Evolutionary conservation across 1,139 yeast genomes (phyloP), one percentile per base, ranked within the genome.

Genomic region (Citeromyces hawaiiensis): DNA sequence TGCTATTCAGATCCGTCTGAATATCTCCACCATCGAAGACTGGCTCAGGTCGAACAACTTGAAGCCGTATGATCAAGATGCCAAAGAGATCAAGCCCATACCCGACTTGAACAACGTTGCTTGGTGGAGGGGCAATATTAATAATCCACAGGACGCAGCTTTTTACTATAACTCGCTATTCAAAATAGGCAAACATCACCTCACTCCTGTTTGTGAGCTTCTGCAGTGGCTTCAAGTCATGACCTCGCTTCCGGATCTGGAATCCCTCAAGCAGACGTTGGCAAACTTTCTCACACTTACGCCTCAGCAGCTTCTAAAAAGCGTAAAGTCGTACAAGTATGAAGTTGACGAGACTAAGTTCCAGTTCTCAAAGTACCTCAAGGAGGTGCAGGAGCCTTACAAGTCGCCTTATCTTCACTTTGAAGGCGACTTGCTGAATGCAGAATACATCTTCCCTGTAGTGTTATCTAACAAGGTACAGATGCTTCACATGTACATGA

Each of bases 221-320:
- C 61, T 91, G 43, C 96, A 91, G 56, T 88, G 95, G 87, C 61
- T 88, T 39, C 97, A 91, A 55, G 82, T 91, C 39, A 74, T 87
- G 59, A 76, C 95, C 0, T 68, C 73, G 31, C 55, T 79, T 36
- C 60, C 59, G 15, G 72, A 70, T 44, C 76, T 72, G 40, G 79
- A 66, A 51, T 71, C 64, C 48, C 69, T 78, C 55, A 72, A 62
- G 47, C 71, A 64, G 51, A 80, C 81, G 40, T 65, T 73, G 43
- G 70, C 61, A 45, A 74, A 68, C 56, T 75, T 69, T 54, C 79
- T 66, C 36, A 64, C 66, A 9, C 61, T 91, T 41, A 81, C 82
- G 43, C 79, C 86, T 34, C 64, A 63, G 36, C 96, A 88, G 52
- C 54, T 91, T 41, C 61, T 77, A 45, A 82, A 82, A 51, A 74